Conservation (phyloP, 2,329 filamentous ascomycete genomes). For the Zymoseptoria crescenta region DNA sequence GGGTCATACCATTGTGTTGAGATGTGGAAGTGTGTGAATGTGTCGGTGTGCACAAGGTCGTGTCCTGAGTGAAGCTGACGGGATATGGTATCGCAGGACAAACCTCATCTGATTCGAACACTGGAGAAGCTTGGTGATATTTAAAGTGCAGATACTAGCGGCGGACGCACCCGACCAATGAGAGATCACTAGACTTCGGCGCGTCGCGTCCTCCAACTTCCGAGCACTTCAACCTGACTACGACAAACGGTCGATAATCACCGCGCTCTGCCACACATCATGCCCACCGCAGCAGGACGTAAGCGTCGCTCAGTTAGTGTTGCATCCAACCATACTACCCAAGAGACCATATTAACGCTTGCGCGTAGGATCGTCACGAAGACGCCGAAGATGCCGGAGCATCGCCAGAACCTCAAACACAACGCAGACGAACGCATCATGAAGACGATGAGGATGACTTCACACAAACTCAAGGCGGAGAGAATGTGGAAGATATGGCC, state of each 20-base stretch:
- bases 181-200: neutral
- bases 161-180: neutral
- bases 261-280: neutral
- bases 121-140: too few relatives aligned
- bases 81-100: too few relatives aligned
- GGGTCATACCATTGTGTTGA: neutral
- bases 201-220: neutral
- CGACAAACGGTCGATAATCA: neutral
- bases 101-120: too few relatives aligned
- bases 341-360: too few relatives aligned
- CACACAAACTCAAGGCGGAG: constrained; percentile 20
- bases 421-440: constrained; percentile 21
- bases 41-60: neutral
- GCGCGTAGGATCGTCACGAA: constrained; percentile 10
- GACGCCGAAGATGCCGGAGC: constrained; percentile 17
- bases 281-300: constrained; percentile 15
- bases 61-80: neutral
- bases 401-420: constrained; percentile 23
- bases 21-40: neutral
- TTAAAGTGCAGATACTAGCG: too few relatives aligned
- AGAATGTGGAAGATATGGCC: constrained; percentile 39
- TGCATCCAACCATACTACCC: neutral
- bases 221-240: neutral
- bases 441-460: constrained; percentile 17
- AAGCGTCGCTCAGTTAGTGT: constrained; percentile 25